Percentiles rank a stretch among this genome's conserved stretches.
Conservation (phyloP, 2,329 filamentous ascomycete genomes). For the Epichloe elymi region DNA sequence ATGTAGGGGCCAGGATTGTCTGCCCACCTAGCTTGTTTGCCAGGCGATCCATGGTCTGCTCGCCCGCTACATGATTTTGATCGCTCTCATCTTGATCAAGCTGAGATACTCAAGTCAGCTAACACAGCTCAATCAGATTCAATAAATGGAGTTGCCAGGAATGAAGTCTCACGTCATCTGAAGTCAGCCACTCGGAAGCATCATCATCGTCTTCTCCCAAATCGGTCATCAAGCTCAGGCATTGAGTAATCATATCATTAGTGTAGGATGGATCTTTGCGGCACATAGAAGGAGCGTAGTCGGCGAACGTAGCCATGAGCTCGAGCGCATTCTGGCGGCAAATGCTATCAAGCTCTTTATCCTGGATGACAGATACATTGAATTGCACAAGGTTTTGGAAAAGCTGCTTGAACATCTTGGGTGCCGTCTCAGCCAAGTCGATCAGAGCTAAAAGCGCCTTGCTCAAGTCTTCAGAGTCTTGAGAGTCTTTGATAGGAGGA, state of each 20-base stretch:
- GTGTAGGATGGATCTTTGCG: slow-evolving; percentile 88
- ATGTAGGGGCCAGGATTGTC: slow-evolving; percentile 83
- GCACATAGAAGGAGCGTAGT: slow-evolving; percentile 88
- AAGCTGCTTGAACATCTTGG: slow-evolving; percentile 94
- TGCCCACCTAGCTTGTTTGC: slow-evolving; percentile 96
- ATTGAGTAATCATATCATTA: slow-evolving; percentile 95
- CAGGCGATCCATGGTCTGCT: slow-evolving; percentile 95
- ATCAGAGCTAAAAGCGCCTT: slow-evolving; percentile 86
- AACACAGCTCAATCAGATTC: not conserved
- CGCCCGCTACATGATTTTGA: slow-evolving; percentile 90
- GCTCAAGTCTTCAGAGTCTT: slow-evolving; percentile 82
- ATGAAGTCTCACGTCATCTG: slow-evolving; percentile 61
- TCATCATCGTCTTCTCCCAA: slow-evolving; percentile 91
- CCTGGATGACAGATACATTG: slow-evolving; percentile 83
- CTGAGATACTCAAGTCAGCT: slow-evolving; percentile 28
- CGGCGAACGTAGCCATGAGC: slow-evolving; percentile 94
- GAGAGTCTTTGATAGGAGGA: slow-evolving; percentile 81
- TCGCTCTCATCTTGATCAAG: slow-evolving; percentile 94
- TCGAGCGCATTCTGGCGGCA: slow-evolving; percentile 91
- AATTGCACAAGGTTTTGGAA: slow-evolving; percentile 90
- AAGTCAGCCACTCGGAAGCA: slow-evolving; percentile 81
- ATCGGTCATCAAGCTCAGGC: slow-evolving; percentile 94
- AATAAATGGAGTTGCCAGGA: not conserved
- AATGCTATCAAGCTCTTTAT: slow-evolving; percentile 85
- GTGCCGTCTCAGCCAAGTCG: slow-evolving; percentile 83